Base-by-base conservation (phyloP, 345 rosid genomes). In the Citrus unshiu region DNA sequence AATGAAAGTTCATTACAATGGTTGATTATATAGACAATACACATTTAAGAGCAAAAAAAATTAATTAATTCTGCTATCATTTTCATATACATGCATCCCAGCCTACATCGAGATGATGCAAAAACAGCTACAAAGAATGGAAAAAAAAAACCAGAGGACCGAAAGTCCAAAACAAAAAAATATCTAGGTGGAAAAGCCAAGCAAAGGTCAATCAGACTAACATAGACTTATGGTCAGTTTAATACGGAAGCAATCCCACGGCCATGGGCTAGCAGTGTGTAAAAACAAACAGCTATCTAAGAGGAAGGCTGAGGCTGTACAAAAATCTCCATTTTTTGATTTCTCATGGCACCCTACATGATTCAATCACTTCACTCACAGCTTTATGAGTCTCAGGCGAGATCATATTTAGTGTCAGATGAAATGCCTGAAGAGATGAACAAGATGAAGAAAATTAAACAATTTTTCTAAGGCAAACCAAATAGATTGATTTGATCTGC, bases 351-450 rank as follows among this genome's bases (percentile, higher is more conserved):
- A 91, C 80, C 81, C 93, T 88, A 81, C 97, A 94, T 34, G 98
- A 91, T 80, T 92, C 96, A 0, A 97, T 94, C 30, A 97, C 98
- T 93, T 91, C 98, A 67, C 77, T 91, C 84, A 97, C 98, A 63
- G 93, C 91, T 87, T 87, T 92, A 83, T 93, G 97, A 6, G 98
- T 94, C 87, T 97, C 98, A 13, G 96, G 91, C 25, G 98, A 86
- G 76, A 97, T 94, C 99, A 97, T 93, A 79, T 97, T 93, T 68
- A 94, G 82, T 22, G 97, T 81, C 87, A 89, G 74, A 87, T 97
- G 98, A 82, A 97, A 97, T 73, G 93, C 95, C 99, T 94, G 88
- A 73, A 64, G 13, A 5, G 30, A 57, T 29, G 37, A 49, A 69
- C 68, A 75, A 64, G 34, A 8, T 65, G 40, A 75, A 27, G 63